Evolutionary conservation across 1,139 yeast genomes (phyloP).

Genomic region (Suhomyces panamericanus): DNA sequence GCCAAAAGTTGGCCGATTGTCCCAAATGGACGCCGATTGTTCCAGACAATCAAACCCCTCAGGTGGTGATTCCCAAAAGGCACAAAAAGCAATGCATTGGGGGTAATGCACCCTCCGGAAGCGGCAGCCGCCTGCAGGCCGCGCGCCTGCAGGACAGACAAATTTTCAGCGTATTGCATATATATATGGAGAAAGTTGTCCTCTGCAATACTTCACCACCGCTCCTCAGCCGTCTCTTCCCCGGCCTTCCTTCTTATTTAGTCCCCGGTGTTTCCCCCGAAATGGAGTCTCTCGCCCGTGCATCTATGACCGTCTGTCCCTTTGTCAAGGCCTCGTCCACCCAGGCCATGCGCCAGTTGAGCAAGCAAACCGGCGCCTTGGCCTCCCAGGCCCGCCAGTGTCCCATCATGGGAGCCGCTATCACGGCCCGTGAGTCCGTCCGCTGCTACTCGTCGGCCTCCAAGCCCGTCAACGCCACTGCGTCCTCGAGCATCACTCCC

Average conservation of each 20-base stretch:
- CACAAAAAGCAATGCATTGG: conserved; percentile 1
- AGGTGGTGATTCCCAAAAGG: conserved; percentile 1
- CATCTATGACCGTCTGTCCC: conserved; percentile 81
- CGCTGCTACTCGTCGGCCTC: conserved; percentile 60
- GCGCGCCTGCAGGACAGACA: conserved; percentile 6
- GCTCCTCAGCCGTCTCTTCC: neutral
- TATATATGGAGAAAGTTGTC: conserved; percentile 2
- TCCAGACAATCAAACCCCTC: conserved; percentile 4
- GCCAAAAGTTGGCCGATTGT: neutral
- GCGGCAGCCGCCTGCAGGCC: conserved; percentile 4
- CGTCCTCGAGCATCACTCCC: conserved; percentile 22
- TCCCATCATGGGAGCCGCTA: conserved; percentile 86
- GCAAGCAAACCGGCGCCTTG: conserved; percentile 46
- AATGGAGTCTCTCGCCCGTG: conserved; percentile 82
- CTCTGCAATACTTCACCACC: too few species aligned
- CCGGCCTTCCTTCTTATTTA: too few species aligned
- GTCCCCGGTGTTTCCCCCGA: neutral
- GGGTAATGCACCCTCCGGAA: conserved; percentile 1
- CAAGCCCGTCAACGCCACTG: conserved; percentile 52
- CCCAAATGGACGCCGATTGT: neutral
- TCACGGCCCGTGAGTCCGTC: conserved; percentile 38
- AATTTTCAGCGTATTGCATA: conserved; percentile 7
- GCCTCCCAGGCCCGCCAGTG: conserved; percentile 69
- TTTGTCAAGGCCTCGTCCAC: conserved; percentile 73
- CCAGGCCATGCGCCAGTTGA: conserved; percentile 57